These are phyloP conservation scores for Pseudogymnoascus sp. DNA, from an alignment of 2,329 filamentous ascomycete species.

Conservation along the genomic window DNA sequence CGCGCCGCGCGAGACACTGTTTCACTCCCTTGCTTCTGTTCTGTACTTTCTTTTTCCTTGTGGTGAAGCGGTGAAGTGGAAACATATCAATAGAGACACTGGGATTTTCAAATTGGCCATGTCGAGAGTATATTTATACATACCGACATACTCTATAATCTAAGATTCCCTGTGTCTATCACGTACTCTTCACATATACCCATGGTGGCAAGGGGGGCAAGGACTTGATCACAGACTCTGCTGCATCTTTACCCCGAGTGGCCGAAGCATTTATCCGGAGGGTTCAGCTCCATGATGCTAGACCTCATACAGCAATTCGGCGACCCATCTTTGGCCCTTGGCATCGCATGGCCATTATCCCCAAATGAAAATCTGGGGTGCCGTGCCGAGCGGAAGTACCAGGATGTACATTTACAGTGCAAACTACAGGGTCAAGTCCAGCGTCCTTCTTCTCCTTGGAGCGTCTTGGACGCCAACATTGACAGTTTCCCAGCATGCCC, in stretches of 20 bases:
- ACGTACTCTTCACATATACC: not conserved
- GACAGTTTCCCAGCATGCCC: not conserved
- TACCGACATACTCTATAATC: not conserved
- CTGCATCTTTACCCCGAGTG: not conserved
- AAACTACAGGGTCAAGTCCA: not conserved
- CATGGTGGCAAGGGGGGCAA: not conserved
- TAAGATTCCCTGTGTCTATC: not conserved
- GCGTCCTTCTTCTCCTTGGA: not conserved
- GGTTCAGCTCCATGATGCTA: not conserved
- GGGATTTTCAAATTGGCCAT: not conserved
- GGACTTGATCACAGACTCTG: not conserved
- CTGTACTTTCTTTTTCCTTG: not conserved
- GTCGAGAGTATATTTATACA: not conserved
- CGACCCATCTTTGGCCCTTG: not conserved
- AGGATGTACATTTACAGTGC: not conserved
- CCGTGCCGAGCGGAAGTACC: not conserved
- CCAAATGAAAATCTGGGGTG: not conserved
- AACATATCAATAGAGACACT: not conserved
- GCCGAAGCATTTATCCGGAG: constrained; percentile 1
- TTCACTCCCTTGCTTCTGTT: not conserved
- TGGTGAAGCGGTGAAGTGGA: not conserved
- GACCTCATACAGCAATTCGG: not conserved
- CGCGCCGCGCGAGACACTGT: not conserved
- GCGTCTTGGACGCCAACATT: not conserved
- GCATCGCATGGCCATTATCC: constrained; percentile 1